Evolutionary conservation across 192 early-diverging fungal genomes (phyloP).

Genomic region (Coemansia sp.): DNA sequence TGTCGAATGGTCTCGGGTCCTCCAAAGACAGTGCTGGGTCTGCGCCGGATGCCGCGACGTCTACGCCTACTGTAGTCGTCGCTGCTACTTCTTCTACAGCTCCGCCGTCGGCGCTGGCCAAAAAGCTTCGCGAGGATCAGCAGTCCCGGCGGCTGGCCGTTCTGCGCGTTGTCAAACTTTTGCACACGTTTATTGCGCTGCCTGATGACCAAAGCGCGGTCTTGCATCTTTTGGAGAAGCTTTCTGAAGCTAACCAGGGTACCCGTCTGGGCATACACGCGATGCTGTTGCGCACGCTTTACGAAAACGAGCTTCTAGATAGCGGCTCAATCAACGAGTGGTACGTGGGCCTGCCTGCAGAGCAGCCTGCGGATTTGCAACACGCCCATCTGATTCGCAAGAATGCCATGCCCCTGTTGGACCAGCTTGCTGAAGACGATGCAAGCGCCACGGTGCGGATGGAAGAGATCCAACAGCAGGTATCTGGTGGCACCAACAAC

Average conservation of each 20-base stretch:
- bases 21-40: background rate
- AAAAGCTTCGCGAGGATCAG: slow-evolving; percentile 23
- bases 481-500: slow-evolving; percentile 15
- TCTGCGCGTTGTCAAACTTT: slow-evolving; percentile 35
- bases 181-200: slow-evolving; percentile 40
- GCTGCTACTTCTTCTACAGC: background rate
- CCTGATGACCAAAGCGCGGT: slow-evolving; percentile 45
- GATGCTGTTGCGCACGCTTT: slow-evolving; percentile 39
- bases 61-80: too few relatives aligned
- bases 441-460: slow-evolving; percentile 4
- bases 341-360: slow-evolving; percentile 19
- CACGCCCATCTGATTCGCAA: slow-evolving; percentile 39
- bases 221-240: slow-evolving; percentile 46
- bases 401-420: slow-evolving; percentile 30
- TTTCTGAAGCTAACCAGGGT: slow-evolving; percentile 40
- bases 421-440: slow-evolving; percentile 21
- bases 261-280: slow-evolving; percentile 27
- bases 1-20: background rate
- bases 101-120: slow-evolving; percentile 44
- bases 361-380: slow-evolving; percentile 5
- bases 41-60: background rate
- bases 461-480: slow-evolving; percentile 33
- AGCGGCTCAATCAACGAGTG: slow-evolving; percentile 31
- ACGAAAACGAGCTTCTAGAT: slow-evolving; percentile 51
- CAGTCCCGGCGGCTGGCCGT: slow-evolving; percentile 27